phyloP scores from a whole-genome alignment of 805 yeast species.

The Ogataea ramenticola region DNA sequence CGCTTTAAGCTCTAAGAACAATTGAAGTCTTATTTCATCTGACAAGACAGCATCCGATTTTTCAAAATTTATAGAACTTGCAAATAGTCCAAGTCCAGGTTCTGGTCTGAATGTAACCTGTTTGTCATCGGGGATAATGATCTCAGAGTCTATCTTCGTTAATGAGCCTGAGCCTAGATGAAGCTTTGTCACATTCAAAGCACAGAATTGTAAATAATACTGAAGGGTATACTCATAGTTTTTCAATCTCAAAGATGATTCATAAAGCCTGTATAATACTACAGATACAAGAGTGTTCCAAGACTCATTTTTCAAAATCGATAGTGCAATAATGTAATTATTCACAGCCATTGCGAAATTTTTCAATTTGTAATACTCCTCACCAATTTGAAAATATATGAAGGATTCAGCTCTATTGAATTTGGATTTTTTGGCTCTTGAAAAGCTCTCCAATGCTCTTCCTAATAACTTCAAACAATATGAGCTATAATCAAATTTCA shows the following conservation, averaged over 20 bases:
- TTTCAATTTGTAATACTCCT: slow-evolving; percentile 27
- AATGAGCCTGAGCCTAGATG: slow-evolving; percentile 2
- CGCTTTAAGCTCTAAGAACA: slow-evolving; percentile 21
- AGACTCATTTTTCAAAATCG: slow-evolving; percentile 29
- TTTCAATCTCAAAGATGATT: slow-evolving; percentile 28
- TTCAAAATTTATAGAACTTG: slow-evolving; percentile 13
- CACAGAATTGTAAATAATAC: slow-evolving; percentile 26
- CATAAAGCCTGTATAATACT: slow-evolving; percentile 30
- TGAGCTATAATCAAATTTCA: slow-evolving; percentile 11
- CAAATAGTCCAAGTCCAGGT: slow-evolving; percentile 5
- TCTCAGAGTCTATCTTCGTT: slow-evolving; percentile 1
- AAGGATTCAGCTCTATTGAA: slow-evolving; percentile 34
- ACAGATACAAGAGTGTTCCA: slow-evolving; percentile 32
- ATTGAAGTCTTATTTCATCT: slow-evolving; percentile 23
- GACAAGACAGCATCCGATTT: slow-evolving; percentile 10
- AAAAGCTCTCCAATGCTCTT: slow-evolving; percentile 30
- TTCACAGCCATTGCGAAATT: slow-evolving; percentile 36
- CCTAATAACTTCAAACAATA: slow-evolving; percentile 24
- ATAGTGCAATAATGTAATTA: slow-evolving; percentile 31
- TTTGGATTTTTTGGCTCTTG: slow-evolving; percentile 24
- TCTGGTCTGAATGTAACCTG: background rate
- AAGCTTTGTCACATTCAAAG: slow-evolving; percentile 12
- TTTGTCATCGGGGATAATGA: background rate
- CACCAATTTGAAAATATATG: slow-evolving; percentile 45
- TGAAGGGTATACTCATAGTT: slow-evolving; percentile 26